Evolutionary conservation across 495 filamentous ascomycete species (phyloP).

Genomic region (Talaromyces borbonicus): DNA sequence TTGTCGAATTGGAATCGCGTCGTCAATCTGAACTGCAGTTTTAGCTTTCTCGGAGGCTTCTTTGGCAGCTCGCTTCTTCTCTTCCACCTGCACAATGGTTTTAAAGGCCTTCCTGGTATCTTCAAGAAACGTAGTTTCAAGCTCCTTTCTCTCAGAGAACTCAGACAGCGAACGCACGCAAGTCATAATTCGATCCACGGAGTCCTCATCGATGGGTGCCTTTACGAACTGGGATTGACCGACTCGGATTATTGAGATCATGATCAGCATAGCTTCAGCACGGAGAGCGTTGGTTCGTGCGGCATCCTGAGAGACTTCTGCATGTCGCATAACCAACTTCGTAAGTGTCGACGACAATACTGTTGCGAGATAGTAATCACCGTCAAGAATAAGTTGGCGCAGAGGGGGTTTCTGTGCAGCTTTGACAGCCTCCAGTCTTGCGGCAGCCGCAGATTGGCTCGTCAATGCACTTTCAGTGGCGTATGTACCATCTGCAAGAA

Average conservation of each 20-base stretch:
- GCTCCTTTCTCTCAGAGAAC: constrained; percentile 76
- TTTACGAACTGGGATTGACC: constrained; percentile 98
- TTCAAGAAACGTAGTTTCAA: constrained; percentile 88
- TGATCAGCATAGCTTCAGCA: constrained; percentile 97
- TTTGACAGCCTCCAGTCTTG: constrained; percentile 92
- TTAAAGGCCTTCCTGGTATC: constrained; percentile 95
- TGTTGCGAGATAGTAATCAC: constrained; percentile 93
- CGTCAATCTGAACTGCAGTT: constrained; percentile 89
- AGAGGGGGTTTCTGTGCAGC: constrained; percentile 94
- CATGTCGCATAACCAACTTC: constrained; percentile 96
- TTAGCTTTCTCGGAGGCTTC: constrained; percentile 88
- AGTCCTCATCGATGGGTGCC: constrained; percentile 94
- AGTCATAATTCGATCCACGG: constrained; percentile 92
- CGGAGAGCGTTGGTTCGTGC: constrained; percentile 88
- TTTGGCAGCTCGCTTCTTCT: constrained; percentile 90
- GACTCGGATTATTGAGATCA: constrained; percentile 97
- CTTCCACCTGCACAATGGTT: constrained; percentile 96
- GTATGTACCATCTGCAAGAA: constrained; percentile 94
- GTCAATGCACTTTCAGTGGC: constrained; percentile 95
- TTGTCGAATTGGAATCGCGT: constrained; percentile 85
- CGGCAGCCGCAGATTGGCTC: constrained; percentile 77
- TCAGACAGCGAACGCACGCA: constrained; percentile 90
- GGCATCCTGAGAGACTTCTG: constrained; percentile 79
- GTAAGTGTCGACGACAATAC: constrained; percentile 92
- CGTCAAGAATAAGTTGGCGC: constrained; percentile 89